Conservation (phyloP, 805 yeast genomes). For the Zygotorulaspora danielsina region DNA sequence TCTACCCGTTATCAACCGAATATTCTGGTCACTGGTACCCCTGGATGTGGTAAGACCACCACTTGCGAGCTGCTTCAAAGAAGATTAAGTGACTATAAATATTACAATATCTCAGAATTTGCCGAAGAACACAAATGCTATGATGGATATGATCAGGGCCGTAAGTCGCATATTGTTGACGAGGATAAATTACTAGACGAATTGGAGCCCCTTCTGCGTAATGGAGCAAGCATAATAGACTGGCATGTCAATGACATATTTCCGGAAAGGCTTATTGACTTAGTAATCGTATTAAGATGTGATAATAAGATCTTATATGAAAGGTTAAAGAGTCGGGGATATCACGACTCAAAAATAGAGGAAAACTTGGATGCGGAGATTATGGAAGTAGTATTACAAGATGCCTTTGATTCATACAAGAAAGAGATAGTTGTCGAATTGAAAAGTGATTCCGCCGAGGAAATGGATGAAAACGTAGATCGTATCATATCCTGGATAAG, state of each 20-base stretch:
- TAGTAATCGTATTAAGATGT: slow-evolving; percentile 83
- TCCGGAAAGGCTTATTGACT: slow-evolving; percentile 87
- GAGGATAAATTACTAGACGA: slow-evolving; percentile 84
- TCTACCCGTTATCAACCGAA: slow-evolving; percentile 48
- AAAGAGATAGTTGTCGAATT: slow-evolving; percentile 80
- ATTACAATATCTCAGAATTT: slow-evolving; percentile 68
- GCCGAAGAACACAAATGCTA: slow-evolving; percentile 75
- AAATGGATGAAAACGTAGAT: slow-evolving; percentile 77
- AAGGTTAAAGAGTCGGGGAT: slow-evolving; percentile 70
- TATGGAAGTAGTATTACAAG: slow-evolving; percentile 85
- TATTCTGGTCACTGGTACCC: slow-evolving; percentile 91
- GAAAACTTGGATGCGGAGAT: slow-evolving; percentile 96
- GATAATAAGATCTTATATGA: slow-evolving; percentile 70
- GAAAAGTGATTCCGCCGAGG: slow-evolving; percentile 64
- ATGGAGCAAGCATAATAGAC: slow-evolving; percentile 88
- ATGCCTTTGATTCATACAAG: slow-evolving; percentile 78
- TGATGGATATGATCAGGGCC: slow-evolving; percentile 78
- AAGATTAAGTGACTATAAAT: slow-evolving; percentile 39
- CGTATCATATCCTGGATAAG: slow-evolving; percentile 71
- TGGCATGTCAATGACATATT: slow-evolving; percentile 98
- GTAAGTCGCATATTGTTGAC: slow-evolving; percentile 86
- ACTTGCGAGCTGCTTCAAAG: slow-evolving; percentile 31
- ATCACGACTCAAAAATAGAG: slow-evolving; percentile 73
- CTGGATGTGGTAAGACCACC: slow-evolving; percentile 47
- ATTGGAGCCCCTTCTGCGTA: slow-evolving; percentile 68